Evolutionary conservation across 176 grass and related monocot species (phyloP), one percentile per base, ranked within the genome.

Genomic region (Carex parvula): DNA sequence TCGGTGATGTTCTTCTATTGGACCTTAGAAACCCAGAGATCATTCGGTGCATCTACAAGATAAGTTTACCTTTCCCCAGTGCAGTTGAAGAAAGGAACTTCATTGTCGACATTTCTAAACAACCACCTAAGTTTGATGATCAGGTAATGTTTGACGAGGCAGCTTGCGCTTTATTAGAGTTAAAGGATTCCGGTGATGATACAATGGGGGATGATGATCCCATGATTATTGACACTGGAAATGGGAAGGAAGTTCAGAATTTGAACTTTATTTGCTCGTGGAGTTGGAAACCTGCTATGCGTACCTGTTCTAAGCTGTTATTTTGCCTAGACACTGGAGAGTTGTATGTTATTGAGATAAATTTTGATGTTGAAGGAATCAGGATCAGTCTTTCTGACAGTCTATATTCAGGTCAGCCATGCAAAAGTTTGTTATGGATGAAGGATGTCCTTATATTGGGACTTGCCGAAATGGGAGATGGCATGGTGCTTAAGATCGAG

Each of bases 391-490:
- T 86, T 65, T 92, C 90, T 83, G 91, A 95, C 16, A 88, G 85
- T 84, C 83, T 93, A 64, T 89, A 92, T 78, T 90, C 74, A 87
- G 87, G 85, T 72, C 86, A 89, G 66, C 87, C 91, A 24, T 93
- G 86, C 79, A 99, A 83, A 80, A 83, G 91, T 69, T 84, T 99
- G 80, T 66, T 99, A 74, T 99, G 96, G 96, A 75, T 89, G 84
- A 85, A 89, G 54, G 87, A 84, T 86, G 88, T 86, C 56, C 89
- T 93, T 83, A 80, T 99, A 87, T 89, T 88, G 83, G 93, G 89
- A 67, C 90, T 95, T 78, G 88, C 92, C 83, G 96, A 99, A 74
- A 99, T 95, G 96, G 96, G 96, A 79, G 96, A 99, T 88, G 96
- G 96, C 18, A 90, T 93, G 85, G 88, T 95, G 21, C 90, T 99